Conservation (phyloP, 352 stramenopile species). For the Globisporangium abappressorium region DNA sequence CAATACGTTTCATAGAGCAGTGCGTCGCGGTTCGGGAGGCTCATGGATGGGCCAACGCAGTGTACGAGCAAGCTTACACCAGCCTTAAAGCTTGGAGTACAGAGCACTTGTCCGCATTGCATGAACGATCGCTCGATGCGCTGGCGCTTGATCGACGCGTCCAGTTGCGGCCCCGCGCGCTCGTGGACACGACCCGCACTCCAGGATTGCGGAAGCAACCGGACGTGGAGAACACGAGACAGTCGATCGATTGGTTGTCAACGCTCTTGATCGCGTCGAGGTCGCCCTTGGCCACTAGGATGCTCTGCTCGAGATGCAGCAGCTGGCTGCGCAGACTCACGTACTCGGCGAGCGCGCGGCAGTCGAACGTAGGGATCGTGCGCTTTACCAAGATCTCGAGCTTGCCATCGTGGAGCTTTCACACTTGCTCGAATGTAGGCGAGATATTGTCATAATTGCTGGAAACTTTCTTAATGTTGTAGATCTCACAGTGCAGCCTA, state of each 20-base stretch:
- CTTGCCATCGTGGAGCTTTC: neutral
- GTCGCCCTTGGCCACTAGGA: slow-evolving; percentile 40
- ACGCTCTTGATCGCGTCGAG: slow-evolving; percentile 35
- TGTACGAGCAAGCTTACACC: slow-evolving; percentile 53
- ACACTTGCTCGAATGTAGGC: neutral
- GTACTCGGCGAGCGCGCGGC: slow-evolving; percentile 31
- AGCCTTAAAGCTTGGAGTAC: slow-evolving; percentile 41
- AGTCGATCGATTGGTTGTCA: slow-evolving; percentile 35
- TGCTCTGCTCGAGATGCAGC: slow-evolving; percentile 29
- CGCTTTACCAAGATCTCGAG: neutral
- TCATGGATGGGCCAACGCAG: slow-evolving; percentile 34
- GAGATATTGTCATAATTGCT: neutral
- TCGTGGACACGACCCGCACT: slow-evolving; percentile 44
- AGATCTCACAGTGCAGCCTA: slow-evolving; percentile 7
- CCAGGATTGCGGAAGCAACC: slow-evolving; percentile 31
- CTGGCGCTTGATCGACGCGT: slow-evolving; percentile 15
- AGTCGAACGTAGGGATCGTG: neutral
- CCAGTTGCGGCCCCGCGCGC: slow-evolving; percentile 34
- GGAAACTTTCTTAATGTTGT: neutral
- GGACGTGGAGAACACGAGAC: slow-evolving; percentile 61
- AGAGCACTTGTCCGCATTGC: slow-evolving; percentile 22
- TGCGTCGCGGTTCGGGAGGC: slow-evolving; percentile 1
- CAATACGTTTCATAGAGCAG: slow-evolving; percentile 57
- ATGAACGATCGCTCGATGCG: neutral
- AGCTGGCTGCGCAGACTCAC: slow-evolving; percentile 39